Evolutionary conservation across 1,284 basidiomycete genomes (phyloP).

Genomic region (Veloboletus limbatus): DNA sequence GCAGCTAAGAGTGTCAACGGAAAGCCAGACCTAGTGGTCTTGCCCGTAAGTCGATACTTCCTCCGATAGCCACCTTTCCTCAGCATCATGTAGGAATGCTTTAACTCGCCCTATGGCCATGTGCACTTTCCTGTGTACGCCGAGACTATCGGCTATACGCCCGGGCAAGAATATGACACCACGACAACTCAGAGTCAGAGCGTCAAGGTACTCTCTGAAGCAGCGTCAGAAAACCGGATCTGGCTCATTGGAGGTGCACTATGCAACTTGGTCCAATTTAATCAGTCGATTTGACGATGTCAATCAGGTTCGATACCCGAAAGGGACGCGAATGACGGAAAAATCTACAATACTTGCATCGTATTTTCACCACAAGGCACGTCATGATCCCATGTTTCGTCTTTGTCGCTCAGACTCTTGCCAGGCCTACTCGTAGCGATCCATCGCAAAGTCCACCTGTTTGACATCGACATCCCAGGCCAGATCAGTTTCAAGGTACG

Average conservation of each 20-base stretch:
- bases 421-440: conserved; percentile 81
- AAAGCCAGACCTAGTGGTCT: conserved; percentile 80
- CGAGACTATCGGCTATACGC: conserved; percentile 69
- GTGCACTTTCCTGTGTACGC: conserved; percentile 82
- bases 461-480: conserved; percentile 98
- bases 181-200: conserved; percentile 69
- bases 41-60: conserved; percentile 70
- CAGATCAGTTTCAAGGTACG: conserved; percentile 93
- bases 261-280: neutral
- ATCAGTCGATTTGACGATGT: neutral
- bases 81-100: conserved; percentile 73
- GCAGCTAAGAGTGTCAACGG: conserved; percentile 52
- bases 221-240: conserved; percentile 76
- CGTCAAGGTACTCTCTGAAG: conserved; percentile 77
- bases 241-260: conserved; percentile 89
- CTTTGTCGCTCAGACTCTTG: conserved; percentile 1
- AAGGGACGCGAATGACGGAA: conserved; percentile 57
- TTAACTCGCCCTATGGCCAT: conserved; percentile 96
- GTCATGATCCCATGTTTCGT: conserved; percentile 7
- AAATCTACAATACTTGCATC: conserved; percentile 91
- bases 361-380: conserved; percentile 85
- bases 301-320: conserved; percentile 87
- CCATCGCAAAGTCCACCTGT: conserved; percentile 95
- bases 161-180: conserved; percentile 56
- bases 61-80: neutral